Percentiles rank a stretch among this genome's conserved stretches.
Conservation (phyloP, 768 basidiomycete species). For the Podaxis sp. region DNA sequence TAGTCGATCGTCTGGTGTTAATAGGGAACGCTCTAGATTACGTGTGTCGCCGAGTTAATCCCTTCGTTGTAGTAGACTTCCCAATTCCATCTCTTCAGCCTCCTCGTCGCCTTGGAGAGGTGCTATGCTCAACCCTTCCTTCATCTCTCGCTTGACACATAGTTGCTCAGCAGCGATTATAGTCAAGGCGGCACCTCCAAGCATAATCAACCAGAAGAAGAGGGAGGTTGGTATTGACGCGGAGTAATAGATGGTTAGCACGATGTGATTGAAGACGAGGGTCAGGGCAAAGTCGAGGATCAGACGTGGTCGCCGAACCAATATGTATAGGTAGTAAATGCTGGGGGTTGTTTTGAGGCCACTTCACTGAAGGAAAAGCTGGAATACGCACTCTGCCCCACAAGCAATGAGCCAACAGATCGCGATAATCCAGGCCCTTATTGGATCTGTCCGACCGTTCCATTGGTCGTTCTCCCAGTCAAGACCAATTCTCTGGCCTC, state of each 20-base stretch:
- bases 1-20: neutral
- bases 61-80: constrained; percentile 29
- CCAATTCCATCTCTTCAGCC: constrained; percentile 60
- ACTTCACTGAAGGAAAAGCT: constrained; percentile 1
- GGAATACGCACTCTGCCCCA: constrained; percentile 72
- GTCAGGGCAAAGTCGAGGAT: constrained; percentile 95
- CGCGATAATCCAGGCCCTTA: constrained; percentile 89
- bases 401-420: constrained; percentile 83
- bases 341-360: constrained; percentile 21
- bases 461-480: constrained; percentile 53
- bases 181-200: constrained; percentile 66
- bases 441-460: constrained; percentile 72
- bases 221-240: constrained; percentile 80
- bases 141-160: constrained; percentile 89
- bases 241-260: constrained; percentile 92
- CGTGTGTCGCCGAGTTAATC: neutral
- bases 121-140: constrained; percentile 67
- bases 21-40: neutral
- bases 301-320: constrained; percentile 89
- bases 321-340: constrained; percentile 79
- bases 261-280: constrained; percentile 86
- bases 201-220: constrained; percentile 88
- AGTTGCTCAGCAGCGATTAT: constrained; percentile 87
- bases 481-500: constrained; percentile 71
- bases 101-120: constrained; percentile 50